Percentiles rank a stretch among this genome's conserved stretches.
Evolutionary conservation across 805 yeast species (phyloP).

Genomic region (Myxozyma mucilagina): DNA sequence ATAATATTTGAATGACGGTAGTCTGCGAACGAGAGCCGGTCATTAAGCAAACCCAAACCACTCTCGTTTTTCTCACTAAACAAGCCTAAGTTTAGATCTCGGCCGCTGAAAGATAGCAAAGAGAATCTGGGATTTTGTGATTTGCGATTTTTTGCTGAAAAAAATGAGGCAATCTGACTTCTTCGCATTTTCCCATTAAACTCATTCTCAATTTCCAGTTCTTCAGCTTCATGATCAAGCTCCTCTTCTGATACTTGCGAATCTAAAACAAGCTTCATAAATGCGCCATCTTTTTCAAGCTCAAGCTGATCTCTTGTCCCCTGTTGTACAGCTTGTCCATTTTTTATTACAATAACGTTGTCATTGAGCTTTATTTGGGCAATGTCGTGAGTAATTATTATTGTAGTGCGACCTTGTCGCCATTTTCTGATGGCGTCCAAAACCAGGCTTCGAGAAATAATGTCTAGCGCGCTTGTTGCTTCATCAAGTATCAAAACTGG

Average conservation of each 20-base stretch:
- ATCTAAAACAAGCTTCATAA: conserved; percentile 3
- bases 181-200: neutral
- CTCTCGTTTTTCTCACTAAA: neutral
- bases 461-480: conserved; percentile 78
- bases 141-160: neutral
- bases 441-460: conserved; percentile 47
- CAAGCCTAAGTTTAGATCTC: neutral
- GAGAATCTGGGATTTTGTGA: neutral
- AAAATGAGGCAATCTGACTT: neutral
- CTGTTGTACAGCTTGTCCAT: conserved; percentile 55
- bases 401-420: conserved; percentile 72
- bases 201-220: neutral
- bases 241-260: neutral
- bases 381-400: conserved; percentile 78
- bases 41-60: neutral
- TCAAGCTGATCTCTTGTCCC: conserved; percentile 46
- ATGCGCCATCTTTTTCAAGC: conserved; percentile 3
- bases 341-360: conserved; percentile 56
- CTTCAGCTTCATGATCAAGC: neutral
- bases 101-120: neutral
- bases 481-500: conserved; percentile 85
- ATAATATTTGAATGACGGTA: neutral
- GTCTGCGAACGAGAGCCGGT: neutral
- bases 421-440: conserved; percentile 55
- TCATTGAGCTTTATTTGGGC: conserved; percentile 59